Conservation (phyloP, 805 yeast species). For the Ogataea pini region DNA sequence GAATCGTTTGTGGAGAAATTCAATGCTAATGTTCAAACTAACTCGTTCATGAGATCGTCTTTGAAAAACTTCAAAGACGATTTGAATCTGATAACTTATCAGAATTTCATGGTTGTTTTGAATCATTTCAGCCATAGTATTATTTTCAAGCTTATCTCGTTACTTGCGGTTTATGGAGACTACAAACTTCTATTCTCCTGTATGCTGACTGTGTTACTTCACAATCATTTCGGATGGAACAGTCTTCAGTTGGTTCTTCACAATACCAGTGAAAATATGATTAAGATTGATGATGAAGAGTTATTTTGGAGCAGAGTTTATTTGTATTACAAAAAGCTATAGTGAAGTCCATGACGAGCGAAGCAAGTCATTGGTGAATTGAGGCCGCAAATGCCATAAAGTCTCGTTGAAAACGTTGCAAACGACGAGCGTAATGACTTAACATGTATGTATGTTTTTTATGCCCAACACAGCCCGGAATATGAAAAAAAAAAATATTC, state of each 20-base stretch:
- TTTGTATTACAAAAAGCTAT: constrained; percentile 29
- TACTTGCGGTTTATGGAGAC: constrained; percentile 30
- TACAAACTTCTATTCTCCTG: constrained; percentile 44
- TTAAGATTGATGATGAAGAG: constrained; percentile 27
- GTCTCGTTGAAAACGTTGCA: too few species aligned
- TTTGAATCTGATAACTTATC: constrained; percentile 21
- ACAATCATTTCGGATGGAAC: constrained; percentile 54
- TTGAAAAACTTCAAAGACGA: constrained; percentile 33
- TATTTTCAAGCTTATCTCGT: constrained; percentile 24
- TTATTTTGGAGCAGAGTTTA: constrained; percentile 34
- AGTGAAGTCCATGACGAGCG: neutral
- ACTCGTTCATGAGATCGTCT: constrained; percentile 19
- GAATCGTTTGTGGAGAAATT: constrained; percentile 27
- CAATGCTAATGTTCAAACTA: constrained; percentile 19
- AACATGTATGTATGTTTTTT: neutral
- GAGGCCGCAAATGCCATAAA: too few species aligned
- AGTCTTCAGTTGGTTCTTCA: constrained; percentile 31
- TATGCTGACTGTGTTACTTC: constrained; percentile 42
- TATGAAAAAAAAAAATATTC: neutral
- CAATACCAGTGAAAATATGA: constrained; percentile 16
- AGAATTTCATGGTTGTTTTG: constrained; percentile 21
- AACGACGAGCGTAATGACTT: too few species aligned
- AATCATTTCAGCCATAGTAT: constrained; percentile 20
- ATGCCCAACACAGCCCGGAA: constrained; percentile 6
- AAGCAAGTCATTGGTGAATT: too few species aligned